Percentiles rank a stretch among this genome's conserved stretches.
Evolutionary conservation across 163 green algal species (phyloP).

Genomic region (Scenedesmus sp.): DNA sequence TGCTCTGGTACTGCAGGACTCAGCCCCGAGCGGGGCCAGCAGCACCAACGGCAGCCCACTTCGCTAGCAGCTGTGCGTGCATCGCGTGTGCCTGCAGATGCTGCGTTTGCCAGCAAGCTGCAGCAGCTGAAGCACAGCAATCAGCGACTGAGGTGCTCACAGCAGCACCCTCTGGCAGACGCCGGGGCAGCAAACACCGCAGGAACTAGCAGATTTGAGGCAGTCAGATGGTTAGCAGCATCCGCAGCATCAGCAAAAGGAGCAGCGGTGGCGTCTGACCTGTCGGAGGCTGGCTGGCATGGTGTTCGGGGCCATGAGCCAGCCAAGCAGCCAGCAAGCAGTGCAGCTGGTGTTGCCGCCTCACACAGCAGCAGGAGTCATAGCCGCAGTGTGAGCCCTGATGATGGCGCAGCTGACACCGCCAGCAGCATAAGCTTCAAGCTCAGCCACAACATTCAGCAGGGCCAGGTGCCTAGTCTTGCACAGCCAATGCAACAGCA

Average conservation of each 20-base stretch:
- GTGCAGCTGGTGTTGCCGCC: background rate
- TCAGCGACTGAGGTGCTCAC: background rate
- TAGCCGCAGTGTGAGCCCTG: background rate
- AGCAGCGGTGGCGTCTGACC: background rate
- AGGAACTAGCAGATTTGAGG: background rate
- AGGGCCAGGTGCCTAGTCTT: background rate
- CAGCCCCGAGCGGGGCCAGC: too few relatives aligned
- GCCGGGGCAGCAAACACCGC: too few relatives aligned
- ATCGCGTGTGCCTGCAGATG: background rate
- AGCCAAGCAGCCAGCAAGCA: background rate
- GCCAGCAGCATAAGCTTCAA: slow-evolving; percentile 26
- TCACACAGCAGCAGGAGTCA: background rate
- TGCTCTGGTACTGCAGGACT: too few relatives aligned
- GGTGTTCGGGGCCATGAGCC: background rate
- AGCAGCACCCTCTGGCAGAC: background rate
- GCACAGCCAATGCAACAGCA: background rate
- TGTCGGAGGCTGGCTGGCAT: too few relatives aligned
- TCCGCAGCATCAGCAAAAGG: too few relatives aligned
- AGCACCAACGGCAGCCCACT: background rate
- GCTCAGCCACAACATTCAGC: background rate
- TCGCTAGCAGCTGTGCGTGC: background rate
- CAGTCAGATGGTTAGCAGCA: background rate
- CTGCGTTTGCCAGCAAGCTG: background rate
- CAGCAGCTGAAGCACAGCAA: background rate
- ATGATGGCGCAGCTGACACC: background rate